Evolutionary conservation across 352 stramenopile species (phyloP).

Genomic region (Pythium phragmitis): DNA sequence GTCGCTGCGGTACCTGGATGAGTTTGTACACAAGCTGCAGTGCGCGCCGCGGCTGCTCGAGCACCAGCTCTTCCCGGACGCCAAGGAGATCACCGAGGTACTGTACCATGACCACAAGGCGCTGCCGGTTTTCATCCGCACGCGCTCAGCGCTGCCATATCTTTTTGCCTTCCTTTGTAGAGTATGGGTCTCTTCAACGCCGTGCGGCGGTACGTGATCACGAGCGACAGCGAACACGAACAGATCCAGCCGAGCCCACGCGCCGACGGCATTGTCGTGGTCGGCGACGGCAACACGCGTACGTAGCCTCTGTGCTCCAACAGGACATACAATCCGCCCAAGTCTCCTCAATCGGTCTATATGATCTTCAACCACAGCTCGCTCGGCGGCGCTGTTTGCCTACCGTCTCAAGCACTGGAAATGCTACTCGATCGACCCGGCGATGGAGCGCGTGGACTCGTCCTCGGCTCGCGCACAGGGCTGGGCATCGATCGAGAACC

Average conservation of each 20-base stretch:
- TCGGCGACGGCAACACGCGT: slow-evolving; percentile 82
- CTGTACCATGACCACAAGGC: slow-evolving; percentile 19
- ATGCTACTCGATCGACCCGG: slow-evolving; percentile 77
- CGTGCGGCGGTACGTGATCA: slow-evolving; percentile 59
- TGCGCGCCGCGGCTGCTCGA: slow-evolving; percentile 67
- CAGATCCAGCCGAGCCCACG: not conserved
- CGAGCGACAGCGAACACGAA: slow-evolving; percentile 24
- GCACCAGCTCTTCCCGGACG: slow-evolving; percentile 73
- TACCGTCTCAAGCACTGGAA: slow-evolving; percentile 71
- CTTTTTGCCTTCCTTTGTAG: slow-evolving; percentile 23
- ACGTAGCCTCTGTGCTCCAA: slow-evolving; percentile 11
- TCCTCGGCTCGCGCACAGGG: slow-evolving; percentile 36
- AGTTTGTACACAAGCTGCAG: slow-evolving; percentile 81
- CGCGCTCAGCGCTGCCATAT: too few relatives aligned
- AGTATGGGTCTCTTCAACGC: slow-evolving; percentile 87
- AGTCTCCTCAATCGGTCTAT: not conserved
- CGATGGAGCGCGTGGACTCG: slow-evolving; percentile 41
- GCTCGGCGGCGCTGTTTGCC: slow-evolving; percentile 76
- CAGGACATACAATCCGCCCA: not conserved
- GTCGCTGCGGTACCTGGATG: slow-evolving; percentile 81
- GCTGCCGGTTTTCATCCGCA: too few relatives aligned
- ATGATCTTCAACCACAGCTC: slow-evolving; percentile 31
- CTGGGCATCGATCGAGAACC: slow-evolving; percentile 59
- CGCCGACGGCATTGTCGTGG: slow-evolving; percentile 71
- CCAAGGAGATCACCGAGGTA: slow-evolving; percentile 84